phyloP scores from a whole-genome alignment of 306 rosid genomes.

The Malus asiatica region DNA sequence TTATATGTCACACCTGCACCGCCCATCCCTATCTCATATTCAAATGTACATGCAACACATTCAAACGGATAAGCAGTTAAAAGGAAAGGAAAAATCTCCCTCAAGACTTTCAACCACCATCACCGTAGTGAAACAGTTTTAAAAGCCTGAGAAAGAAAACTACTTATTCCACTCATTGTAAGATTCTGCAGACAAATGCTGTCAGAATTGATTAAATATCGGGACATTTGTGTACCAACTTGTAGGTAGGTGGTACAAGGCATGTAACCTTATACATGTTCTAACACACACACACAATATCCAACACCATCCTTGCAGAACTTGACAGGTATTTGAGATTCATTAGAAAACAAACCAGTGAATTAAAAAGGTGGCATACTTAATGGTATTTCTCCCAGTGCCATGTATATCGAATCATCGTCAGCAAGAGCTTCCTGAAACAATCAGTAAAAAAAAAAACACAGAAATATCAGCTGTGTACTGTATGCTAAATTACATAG shows the following conservation, averaged over 20 bases:
- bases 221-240: neutral
- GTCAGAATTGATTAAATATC: neutral
- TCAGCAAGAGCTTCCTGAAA: slow-evolving; percentile 82
- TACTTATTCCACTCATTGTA: neutral
- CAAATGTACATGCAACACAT: neutral
- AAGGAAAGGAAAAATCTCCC: neutral
- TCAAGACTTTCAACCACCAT: neutral
- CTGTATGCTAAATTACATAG: neutral
- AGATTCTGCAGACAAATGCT: neutral
- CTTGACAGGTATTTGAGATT: slow-evolving; percentile 12
- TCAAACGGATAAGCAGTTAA: neutral
- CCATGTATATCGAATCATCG: slow-evolving; percentile 95
- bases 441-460: slow-evolving; percentile 16
- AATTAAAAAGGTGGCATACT: slow-evolving; percentile 60
- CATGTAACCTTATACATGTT: neutral
- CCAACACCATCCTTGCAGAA: slow-evolving; percentile 25
- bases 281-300: neutral
- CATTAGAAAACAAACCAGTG: slow-evolving; percentile 37
- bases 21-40: neutral
- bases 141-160: neutral
- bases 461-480: neutral
- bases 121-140: neutral
- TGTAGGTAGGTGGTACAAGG: neutral
- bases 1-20: neutral
- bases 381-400: slow-evolving; percentile 90